Conservation (phyloP, 441 rosid genomes). For the Biscutella laevigata region DNA sequence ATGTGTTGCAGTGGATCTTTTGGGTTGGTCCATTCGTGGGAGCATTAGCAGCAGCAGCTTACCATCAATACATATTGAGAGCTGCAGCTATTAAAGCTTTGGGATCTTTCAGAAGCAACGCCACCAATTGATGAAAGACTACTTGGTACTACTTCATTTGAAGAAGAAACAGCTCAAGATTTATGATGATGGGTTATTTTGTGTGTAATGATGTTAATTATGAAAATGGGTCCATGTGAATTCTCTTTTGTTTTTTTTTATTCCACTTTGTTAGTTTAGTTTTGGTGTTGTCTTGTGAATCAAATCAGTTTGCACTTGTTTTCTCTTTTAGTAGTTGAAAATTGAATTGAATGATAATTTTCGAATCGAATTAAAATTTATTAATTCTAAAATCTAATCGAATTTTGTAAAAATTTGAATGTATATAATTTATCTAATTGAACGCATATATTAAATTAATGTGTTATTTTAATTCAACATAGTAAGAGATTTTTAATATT, state of each 20-base stretch:
- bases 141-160: no score
- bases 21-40: conserved; percentile 54
- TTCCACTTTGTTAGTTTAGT: not conserved
- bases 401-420: no score
- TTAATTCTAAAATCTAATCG: no score
- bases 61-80: conserved; percentile 44
- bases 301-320: not conserved
- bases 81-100: conserved; percentile 48
- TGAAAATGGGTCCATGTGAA: not conserved
- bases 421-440: no score
- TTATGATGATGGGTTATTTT: conserved; percentile 11
- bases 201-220: conserved; percentile 23
- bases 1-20: conserved; percentile 44
- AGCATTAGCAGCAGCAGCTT: conserved; percentile 43
- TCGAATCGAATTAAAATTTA: no score
- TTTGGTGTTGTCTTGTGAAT: conserved; percentile 1
- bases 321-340: not conserved
- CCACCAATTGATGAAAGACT: conserved; percentile 40
- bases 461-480: no score
- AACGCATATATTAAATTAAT: no score
- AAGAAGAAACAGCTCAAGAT: conserved; percentile 16
- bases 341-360: no score
- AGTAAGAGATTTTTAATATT: no score
- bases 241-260: not conserved
- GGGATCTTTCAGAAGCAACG: conserved; percentile 49